These are phyloP conservation scores for Rubia occidens DNA, from an alignment of 305 asterid genomes.

Conservation along the genomic window DNA sequence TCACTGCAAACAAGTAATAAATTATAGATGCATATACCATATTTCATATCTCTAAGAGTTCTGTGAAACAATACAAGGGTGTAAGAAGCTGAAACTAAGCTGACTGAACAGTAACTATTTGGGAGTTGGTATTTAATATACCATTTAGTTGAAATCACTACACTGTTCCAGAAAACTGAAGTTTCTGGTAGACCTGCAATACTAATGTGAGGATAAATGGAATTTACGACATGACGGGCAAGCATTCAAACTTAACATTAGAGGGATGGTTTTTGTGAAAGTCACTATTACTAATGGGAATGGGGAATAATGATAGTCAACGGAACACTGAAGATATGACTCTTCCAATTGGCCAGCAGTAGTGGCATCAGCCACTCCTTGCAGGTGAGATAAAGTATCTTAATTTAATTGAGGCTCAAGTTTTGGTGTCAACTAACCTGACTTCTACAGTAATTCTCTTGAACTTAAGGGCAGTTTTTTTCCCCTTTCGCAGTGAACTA, in stretches of 20 bases:
- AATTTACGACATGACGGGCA: background rate
- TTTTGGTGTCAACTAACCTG: conserved; percentile 48
- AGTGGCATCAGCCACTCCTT: background rate
- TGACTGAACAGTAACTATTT: background rate
- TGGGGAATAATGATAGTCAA: background rate
- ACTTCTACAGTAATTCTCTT: conserved; percentile 46
- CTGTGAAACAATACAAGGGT: background rate
- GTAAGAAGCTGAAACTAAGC: too few species aligned
- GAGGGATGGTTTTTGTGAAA: background rate
- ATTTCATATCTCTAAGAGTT: background rate
- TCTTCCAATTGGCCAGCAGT: background rate
- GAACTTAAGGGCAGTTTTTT: conserved; percentile 53
- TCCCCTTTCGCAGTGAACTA: conserved; percentile 47
- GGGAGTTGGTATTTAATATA: background rate
- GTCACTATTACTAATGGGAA: background rate
- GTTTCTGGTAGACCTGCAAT: background rate
- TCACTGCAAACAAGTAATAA: conserved; percentile 45
- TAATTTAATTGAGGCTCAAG: conserved; percentile 8
- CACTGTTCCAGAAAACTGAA: background rate
- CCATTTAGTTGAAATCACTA: background rate
- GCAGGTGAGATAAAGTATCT: background rate
- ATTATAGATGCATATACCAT: background rate
- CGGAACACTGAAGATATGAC: background rate
- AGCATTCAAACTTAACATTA: background rate
- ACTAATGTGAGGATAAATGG: background rate